Percentiles rank a stretch among this genome's conserved stretches.
phyloP scores from a whole-genome alignment of 306 rosid species.

The Casuarina glauca region DNA sequence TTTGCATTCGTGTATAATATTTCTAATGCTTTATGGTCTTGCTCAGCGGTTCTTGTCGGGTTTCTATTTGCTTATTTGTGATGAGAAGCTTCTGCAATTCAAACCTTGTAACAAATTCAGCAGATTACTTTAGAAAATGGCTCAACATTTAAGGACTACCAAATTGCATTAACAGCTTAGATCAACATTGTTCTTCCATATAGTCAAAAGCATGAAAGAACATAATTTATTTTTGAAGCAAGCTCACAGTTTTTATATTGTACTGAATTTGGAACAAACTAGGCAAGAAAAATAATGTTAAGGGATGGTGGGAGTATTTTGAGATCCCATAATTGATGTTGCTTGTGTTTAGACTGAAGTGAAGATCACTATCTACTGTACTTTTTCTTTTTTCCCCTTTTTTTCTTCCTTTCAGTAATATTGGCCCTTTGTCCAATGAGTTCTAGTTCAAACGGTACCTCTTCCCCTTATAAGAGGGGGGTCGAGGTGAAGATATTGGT shows the following conservation, averaged over 20 bases:
- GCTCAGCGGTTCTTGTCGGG: neutral
- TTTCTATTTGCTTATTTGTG: neutral
- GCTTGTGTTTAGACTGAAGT: neutral
- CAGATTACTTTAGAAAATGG: too few species aligned
- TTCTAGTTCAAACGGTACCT: neutral
- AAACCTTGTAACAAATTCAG: neutral
- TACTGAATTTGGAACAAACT: neutral
- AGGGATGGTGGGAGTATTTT: neutral
- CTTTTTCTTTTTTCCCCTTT: neutral
- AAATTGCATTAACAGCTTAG: neutral
- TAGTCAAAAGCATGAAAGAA: neutral
- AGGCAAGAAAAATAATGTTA: neutral
- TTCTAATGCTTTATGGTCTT: neutral
- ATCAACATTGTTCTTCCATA: neutral
- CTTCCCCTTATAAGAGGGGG: neutral
- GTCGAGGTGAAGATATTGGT: neutral
- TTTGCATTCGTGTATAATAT: neutral
- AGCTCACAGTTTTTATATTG: neutral
- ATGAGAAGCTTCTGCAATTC: neutral
- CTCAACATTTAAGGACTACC: neutral
- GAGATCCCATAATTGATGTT: neutral
- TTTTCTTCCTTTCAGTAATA: neutral
- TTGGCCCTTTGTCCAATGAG: neutral
- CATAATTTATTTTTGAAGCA: neutral
- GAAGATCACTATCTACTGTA: neutral